Evolutionary conservation across 805 yeast species (phyloP).

Genomic region (Metschnikowia shivogae): DNA sequence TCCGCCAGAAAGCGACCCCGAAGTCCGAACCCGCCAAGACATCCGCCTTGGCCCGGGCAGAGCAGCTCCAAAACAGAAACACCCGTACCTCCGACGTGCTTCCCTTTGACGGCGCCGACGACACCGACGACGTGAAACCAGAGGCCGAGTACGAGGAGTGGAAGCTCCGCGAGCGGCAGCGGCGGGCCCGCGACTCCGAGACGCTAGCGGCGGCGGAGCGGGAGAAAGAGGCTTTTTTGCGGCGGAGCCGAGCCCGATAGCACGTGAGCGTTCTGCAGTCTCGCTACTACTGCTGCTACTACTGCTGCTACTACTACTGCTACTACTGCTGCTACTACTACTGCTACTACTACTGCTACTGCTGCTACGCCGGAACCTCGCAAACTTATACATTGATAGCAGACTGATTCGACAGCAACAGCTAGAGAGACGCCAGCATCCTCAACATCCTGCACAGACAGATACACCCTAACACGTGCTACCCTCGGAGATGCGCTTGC

Average conservation of each 20-base stretch:
- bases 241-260: conserved; percentile 12
- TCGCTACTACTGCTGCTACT: too few species aligned
- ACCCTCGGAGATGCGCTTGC: conserved; percentile 25
- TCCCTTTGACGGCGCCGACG: conserved; percentile 43
- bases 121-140: conserved; percentile 57
- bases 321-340: too few species aligned
- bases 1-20: conserved; percentile 5
- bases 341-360: too few species aligned
- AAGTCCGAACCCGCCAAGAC: not conserved
- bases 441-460: too few species aligned
- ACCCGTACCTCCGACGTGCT: conserved; percentile 9
- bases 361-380: too few species aligned
- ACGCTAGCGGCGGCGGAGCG: conserved; percentile 25
- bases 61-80: conserved; percentile 9
- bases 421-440: too few species aligned
- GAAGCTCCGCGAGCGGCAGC: conserved; percentile 36
- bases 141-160: conserved; percentile 40
- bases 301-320: too few species aligned
- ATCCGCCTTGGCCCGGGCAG: conserved; percentile 12
- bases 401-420: too few species aligned
- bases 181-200: conserved; percentile 37
- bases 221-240: conserved; percentile 29
- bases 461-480: conserved; percentile 14
- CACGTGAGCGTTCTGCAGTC: too few species aligned
- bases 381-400: too few species aligned